Base-by-base conservation (phyloP, 257 asterid species). In the Agastache rugosa region DNA sequence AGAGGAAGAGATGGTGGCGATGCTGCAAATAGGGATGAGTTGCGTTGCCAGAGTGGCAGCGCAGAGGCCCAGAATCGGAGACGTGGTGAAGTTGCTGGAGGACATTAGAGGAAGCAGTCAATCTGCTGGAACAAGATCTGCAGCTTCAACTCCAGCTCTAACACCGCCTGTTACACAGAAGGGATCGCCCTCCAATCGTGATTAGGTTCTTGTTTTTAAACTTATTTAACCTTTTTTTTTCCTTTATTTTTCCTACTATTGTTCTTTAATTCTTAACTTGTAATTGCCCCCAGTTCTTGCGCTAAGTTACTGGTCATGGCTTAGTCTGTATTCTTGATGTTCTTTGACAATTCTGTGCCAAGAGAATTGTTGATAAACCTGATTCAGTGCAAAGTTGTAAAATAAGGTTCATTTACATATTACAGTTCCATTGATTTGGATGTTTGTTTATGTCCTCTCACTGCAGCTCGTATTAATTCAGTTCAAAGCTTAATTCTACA, bases 1-100 rank as follows among this genome's bases (percentile, higher is more conserved):
- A 62, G 96, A 89, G 84, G 95, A 85, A 45, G 91, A 89, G 77
- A 82, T 89, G 92, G 92, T 87, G 82, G 85, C 84, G 47, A 63
- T 85, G 86, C 65, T 89, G 86, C 88, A 83, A 50, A 82, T 89
- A 71, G 96, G 87, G 10, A 84, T 89, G 91, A 78, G 84, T 20
- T 89, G 96, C 37, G 89, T 80, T 12, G 78, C 76, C 12, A 84
- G 88, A 71, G 79, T 81, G 84, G 86, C 91, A 0, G 89, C 72
- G 8, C 86, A 85, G 84, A 87, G 96, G 79, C 96, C 92, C 16
- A 82, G 76, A 72, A 87, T 89, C 45, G 23, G 29, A 1, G 91
- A 87, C 12, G 85, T 85, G 59, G 83, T 82, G 77, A 85, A 60
- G 50, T 76, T 87, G 89, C 44, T 89, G 63, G 92, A 85, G 79